These are phyloP conservation scores for Xylariaceae sp. DNA, from an alignment of 2,329 filamentous ascomycete genomes.

Conservation along the genomic window DNA sequence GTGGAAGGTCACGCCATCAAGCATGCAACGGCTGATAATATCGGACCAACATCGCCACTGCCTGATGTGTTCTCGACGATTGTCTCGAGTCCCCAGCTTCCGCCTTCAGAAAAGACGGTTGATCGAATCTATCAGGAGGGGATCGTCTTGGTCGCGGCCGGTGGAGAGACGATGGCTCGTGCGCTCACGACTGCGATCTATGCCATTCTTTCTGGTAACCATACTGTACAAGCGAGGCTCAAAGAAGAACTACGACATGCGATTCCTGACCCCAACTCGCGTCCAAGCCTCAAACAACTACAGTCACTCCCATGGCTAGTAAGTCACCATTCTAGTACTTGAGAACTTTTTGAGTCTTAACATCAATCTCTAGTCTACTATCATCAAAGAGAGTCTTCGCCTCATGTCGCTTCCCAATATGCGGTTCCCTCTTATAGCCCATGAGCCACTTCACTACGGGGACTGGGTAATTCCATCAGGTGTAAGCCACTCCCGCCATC, in stretches of 20 bases:
- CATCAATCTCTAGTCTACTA: slow-evolving; percentile 1
- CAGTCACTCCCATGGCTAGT: slow-evolving; percentile 1
- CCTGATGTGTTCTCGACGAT: neutral
- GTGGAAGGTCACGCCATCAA: neutral
- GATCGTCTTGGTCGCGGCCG: neutral
- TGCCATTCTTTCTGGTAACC: neutral
- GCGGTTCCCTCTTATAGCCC: too few relatives aligned
- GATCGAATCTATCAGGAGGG: slow-evolving; percentile 3
- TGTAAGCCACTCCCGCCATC: too few relatives aligned
- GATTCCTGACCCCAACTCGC: neutral
- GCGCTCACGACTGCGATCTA: neutral
- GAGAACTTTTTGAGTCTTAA: neutral
- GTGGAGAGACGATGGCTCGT: slow-evolving; percentile 1
- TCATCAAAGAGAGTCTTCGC: slow-evolving; percentile 13
- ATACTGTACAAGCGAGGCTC: neutral
- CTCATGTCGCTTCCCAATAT: too few relatives aligned
- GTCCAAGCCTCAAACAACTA: neutral
- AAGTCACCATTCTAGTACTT: neutral
- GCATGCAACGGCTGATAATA: too few relatives aligned
- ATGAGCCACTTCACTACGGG: too few relatives aligned
- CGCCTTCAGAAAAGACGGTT: neutral
- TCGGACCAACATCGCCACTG: neutral
- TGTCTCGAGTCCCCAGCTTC: neutral
- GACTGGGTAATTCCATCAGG: too few relatives aligned
- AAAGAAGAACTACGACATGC: neutral